Percentiles rank a stretch among this genome's conserved stretches.
Evolutionary conservation across 2,329 filamentous ascomycete genomes (phyloP).

Genomic region (Nannizzia gypsea): DNA sequence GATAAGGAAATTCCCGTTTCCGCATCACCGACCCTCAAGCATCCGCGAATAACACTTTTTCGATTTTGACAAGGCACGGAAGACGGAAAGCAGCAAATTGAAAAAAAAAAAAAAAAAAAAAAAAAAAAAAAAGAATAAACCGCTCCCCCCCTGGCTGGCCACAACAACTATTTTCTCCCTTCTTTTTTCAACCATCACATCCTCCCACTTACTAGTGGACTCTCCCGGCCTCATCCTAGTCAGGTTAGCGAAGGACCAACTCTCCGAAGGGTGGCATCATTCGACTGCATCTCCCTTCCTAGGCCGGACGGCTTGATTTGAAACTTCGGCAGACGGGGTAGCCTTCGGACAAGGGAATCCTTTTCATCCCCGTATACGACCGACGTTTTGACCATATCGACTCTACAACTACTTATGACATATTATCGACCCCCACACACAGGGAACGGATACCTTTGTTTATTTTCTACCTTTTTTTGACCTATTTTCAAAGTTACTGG

Average conservation of each 20-base stretch:
- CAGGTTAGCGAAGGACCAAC: background rate
- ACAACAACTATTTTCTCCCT: background rate
- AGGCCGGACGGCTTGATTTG: background rate
- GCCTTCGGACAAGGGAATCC: background rate
- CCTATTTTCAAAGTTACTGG: background rate
- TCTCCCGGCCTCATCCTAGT: background rate
- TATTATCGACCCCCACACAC: background rate
- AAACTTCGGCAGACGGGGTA: background rate
- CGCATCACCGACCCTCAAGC: background rate
- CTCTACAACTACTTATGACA: background rate
- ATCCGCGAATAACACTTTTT: background rate
- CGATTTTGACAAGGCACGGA: background rate
- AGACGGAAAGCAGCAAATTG: background rate
- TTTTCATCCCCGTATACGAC: background rate
- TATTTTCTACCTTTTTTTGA: background rate
- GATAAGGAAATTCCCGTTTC: constrained; percentile 2
- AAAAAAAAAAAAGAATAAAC: too few relatives aligned
- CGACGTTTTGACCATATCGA: background rate
- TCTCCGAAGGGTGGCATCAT: background rate
- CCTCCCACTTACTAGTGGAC: too few relatives aligned
- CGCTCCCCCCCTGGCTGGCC: background rate
- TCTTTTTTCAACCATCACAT: background rate
- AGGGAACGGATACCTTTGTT: background rate
- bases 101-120: too few relatives aligned
- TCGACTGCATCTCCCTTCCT: background rate